Evolutionary conservation across 108 stramenopile genomes (phyloP).

Genomic region (Fragilaria radians): DNA sequence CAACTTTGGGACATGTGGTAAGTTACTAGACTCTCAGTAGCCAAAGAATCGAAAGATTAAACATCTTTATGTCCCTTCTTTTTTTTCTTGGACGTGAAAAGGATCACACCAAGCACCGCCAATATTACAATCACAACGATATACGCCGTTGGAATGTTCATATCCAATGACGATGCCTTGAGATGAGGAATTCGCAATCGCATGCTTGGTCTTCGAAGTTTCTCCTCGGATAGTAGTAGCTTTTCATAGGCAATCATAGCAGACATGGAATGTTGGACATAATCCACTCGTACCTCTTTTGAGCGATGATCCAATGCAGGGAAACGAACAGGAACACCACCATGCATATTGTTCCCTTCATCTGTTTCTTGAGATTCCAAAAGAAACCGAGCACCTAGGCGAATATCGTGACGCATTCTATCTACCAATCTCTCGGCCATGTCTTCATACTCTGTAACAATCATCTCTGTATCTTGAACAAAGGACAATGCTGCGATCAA

Average conservation of each 20-base stretch:
- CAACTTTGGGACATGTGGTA: too few relatives aligned
- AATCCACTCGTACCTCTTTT: conserved; percentile 25
- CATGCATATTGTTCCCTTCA: conserved; percentile 19
- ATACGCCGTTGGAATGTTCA: background rate
- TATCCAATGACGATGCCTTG: background rate
- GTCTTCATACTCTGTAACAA: conserved; percentile 10
- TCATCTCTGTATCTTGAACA: conserved; percentile 16
- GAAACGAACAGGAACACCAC: conserved; percentile 14
- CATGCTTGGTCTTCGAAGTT: background rate
- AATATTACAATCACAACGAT: background rate
- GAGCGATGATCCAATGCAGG: background rate
- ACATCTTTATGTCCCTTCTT: background rate
- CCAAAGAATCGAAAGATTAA: too few relatives aligned
- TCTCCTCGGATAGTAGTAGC: background rate
- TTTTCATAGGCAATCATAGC: conserved; percentile 29
- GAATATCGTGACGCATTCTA: conserved; percentile 11
- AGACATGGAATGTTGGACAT: conserved; percentile 31
- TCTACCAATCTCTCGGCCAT: conserved; percentile 1
- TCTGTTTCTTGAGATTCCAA: conserved; percentile 18
- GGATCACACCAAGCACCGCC: background rate
- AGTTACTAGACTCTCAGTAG: too few relatives aligned
- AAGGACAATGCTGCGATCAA: conserved; percentile 20
- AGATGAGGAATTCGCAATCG: background rate
- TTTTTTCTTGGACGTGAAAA: background rate
- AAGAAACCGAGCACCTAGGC: conserved; percentile 16